A percentile compares a stretch with the other conserved stretches of the same genome.
These are phyloP conservation scores for Mucor sp. DNA, from an alignment of 371 early-diverging fungal species.

Conservation along the genomic window DNA sequence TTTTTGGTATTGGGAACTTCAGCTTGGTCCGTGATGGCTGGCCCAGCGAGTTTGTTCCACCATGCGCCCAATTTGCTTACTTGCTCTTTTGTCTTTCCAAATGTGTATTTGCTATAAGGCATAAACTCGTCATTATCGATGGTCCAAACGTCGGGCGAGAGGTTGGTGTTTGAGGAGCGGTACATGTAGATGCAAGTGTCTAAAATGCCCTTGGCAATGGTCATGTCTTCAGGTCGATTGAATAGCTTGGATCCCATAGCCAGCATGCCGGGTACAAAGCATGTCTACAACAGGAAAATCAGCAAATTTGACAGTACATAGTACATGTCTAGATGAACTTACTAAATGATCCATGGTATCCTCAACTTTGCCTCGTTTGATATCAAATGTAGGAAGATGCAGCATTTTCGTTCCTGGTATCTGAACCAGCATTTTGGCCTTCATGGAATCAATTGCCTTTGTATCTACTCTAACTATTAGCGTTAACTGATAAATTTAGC, in stretches of 20 bases:
- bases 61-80: neutral
- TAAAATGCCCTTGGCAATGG: slow-evolving; percentile 50
- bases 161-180: slow-evolving; percentile 46
- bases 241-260: slow-evolving; percentile 61
- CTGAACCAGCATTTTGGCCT: slow-evolving; percentile 47
- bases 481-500: neutral
- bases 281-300: slow-evolving; percentile 37
- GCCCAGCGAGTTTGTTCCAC: neutral
- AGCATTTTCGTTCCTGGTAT: slow-evolving; percentile 40
- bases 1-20: neutral
- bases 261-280: slow-evolving; percentile 80
- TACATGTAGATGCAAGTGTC: slow-evolving; percentile 69
- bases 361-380: slow-evolving; percentile 13
- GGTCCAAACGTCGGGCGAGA: slow-evolving; percentile 58
- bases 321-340: slow-evolving; percentile 10
- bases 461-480: slow-evolving; percentile 22
- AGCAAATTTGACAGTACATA: slow-evolving; percentile 18
- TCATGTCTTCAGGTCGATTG: slow-evolving; percentile 48
- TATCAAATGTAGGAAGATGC: slow-evolving; percentile 38
- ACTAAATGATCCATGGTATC: slow-evolving; percentile 57
- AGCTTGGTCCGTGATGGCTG: neutral
- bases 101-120: neutral
- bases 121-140: slow-evolving; percentile 12
- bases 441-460: slow-evolving; percentile 48
- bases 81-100: neutral